Base-by-base conservation (phyloP, 257 asterid genomes). In the Echium plantagineum region DNA sequence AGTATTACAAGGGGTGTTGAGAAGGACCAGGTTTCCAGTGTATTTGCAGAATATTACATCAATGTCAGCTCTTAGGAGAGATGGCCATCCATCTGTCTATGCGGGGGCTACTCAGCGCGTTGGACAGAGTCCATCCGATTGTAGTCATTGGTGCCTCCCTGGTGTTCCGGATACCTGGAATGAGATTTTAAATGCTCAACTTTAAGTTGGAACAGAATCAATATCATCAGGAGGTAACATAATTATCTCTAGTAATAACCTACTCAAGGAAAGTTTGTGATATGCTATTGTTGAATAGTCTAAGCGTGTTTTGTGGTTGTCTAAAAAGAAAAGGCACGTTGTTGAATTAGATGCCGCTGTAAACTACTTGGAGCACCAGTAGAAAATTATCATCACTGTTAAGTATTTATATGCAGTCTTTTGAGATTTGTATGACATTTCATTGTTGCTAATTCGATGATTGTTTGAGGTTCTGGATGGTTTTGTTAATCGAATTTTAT, bases 91-190 rank as follows among this genome's bases (percentile, higher is more conserved):
- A n/a, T 89, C 95, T 21, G 69, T 86, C n/a, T 89, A 89, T 18
- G 75, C 72, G 19, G 67, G 73, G 18, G 80, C 75, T 3, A 30
- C 72, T 61, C 79, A 74, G 57, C 80, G 60, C 58, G 9, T 63
- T 9, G 56, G 56, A 80, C 68, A 77, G 82, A 67, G 35, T 69
- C 64, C 59, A 52, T 77, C 87, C 21, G 97, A 89, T 15, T 89
- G 97, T 32, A 89, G 95, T 63, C 97, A 89, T 58, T 89, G 97
- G 94, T 89, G 97, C 66, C 78, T 89, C 28, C 97, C 95, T 48
- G 97, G 95, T 9, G 94, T 89, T 49, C 95, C 94, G n/a, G 97
- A 89, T 72, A 69, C 80, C 10, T 89, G 97, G 94, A 89, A 89
- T 21, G 95, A 89, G 58, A 72, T 84, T 70, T 64, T 86, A 65